Percentiles rank a stretch among this genome's conserved stretches.
Conservation (phyloP, 345 rosid species). For the Euphorbia peplus region DNA sequence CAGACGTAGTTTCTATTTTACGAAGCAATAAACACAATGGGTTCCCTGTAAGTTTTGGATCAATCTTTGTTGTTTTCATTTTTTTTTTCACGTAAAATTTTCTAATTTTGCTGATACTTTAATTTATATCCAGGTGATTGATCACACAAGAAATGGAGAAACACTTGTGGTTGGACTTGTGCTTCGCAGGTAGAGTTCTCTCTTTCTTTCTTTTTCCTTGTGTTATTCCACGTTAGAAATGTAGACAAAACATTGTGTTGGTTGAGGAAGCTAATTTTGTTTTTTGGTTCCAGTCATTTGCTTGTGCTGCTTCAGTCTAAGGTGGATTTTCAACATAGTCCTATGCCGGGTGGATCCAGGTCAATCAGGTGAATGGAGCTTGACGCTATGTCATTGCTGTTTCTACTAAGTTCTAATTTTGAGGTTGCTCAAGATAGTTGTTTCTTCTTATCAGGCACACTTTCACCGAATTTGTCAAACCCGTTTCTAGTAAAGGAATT, state of each 20-base stretch:
- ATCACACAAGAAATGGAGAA: slow-evolving; percentile 87
- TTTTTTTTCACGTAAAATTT: slow-evolving; percentile 8
- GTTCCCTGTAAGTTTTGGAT: slow-evolving; percentile 62
- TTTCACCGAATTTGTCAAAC: slow-evolving; percentile 85
- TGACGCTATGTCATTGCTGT: neutral
- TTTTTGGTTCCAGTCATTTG: slow-evolving; percentile 70
- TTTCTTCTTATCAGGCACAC: slow-evolving; percentile 54
- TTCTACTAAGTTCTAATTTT: neutral
- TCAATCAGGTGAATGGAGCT: slow-evolving; percentile 44
- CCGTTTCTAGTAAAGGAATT: slow-evolving; percentile 89
- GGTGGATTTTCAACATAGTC: slow-evolving; percentile 95
- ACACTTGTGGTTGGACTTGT: slow-evolving; percentile 84
- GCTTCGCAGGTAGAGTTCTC: slow-evolving; percentile 73
- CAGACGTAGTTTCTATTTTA: slow-evolving; percentile 78
- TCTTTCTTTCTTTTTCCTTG: neutral
- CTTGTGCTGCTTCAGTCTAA: slow-evolving; percentile 94
- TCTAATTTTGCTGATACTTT: neutral
- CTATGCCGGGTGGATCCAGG: slow-evolving; percentile 60
- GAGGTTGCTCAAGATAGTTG: slow-evolving; percentile 5
- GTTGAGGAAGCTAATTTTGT: slow-evolving; percentile 1
- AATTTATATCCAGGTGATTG: slow-evolving; percentile 57
- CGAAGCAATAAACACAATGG: slow-evolving; percentile 87
- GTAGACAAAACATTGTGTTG: neutral
- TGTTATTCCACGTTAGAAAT: neutral
- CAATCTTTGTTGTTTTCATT: slow-evolving; percentile 8